phyloP scores from a whole-genome alignment of 176 grass and related monocot genomes.

The Cocos nucifera region DNA sequence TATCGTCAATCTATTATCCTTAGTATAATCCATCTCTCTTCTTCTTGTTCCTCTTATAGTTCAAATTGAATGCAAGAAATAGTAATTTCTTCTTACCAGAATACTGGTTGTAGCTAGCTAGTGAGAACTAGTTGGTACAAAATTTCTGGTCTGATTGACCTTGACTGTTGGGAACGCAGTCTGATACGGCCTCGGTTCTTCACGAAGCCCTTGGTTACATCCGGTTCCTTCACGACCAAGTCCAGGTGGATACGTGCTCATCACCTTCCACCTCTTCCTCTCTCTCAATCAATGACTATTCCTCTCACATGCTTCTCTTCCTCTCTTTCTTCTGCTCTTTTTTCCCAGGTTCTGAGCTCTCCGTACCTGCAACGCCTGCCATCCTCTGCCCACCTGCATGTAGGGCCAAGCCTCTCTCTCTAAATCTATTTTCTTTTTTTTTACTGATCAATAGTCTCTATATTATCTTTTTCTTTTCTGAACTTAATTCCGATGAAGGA shows the following conservation, averaged over 20 bases:
- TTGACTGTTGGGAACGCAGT: slow-evolving; percentile 25
- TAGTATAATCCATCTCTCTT: no score
- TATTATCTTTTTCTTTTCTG: neutral
- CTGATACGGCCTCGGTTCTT: slow-evolving; percentile 8
- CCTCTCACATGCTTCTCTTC: no score
- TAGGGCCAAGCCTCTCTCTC: slow-evolving; percentile 5
- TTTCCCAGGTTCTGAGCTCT: slow-evolving; percentile 71
- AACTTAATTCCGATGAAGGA: slow-evolving; percentile 4
- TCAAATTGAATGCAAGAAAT: no score
- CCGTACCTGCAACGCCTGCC: slow-evolving; percentile 71
- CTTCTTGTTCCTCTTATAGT: no score
- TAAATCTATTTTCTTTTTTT: neutral
- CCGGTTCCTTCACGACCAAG: slow-evolving; percentile 11
- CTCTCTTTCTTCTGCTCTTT: slow-evolving; percentile 13
- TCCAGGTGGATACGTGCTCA: neutral
- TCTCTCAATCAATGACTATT: no score
- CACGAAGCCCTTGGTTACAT: slow-evolving; percentile 11
- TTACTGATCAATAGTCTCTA: neutral
- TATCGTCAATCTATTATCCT: slow-evolving; percentile 7
- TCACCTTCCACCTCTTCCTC: neutral
- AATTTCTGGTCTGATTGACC: slow-evolving; percentile 12
- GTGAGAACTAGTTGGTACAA: no score
- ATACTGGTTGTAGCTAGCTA: no score
- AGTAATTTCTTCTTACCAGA: no score
- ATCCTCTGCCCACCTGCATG: slow-evolving; percentile 32